These are phyloP conservation scores for Podila clonocystis DNA, from an alignment of 192 early-diverging fungal genomes.

Conservation along the genomic window DNA sequence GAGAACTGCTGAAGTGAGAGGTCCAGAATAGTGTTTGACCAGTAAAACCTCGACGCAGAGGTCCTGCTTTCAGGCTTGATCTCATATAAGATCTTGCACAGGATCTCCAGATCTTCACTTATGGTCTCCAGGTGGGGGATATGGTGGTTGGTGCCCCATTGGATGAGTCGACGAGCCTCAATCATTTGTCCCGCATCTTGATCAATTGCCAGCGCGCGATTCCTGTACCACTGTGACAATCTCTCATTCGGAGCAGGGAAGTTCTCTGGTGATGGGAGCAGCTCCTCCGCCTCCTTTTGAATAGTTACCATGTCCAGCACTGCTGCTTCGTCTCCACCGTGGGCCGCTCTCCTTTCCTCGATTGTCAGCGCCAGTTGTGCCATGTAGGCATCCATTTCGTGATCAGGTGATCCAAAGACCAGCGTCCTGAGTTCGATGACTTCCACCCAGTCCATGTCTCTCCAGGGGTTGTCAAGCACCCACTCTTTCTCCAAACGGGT, in stretches of 20 bases:
- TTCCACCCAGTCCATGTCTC: slow-evolving; percentile 70
- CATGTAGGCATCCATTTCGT: slow-evolving; percentile 35
- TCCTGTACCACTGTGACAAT: slow-evolving; percentile 69
- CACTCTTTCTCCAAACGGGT: slow-evolving; percentile 28
- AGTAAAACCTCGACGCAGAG: slow-evolving; percentile 23
- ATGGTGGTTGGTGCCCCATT: slow-evolving; percentile 57
- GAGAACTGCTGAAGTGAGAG: slow-evolving; percentile 51
- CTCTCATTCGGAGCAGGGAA: slow-evolving; percentile 60
- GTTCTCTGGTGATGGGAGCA: slow-evolving; percentile 40
- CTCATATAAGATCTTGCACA: slow-evolving; percentile 69
- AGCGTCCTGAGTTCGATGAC: slow-evolving; percentile 49
- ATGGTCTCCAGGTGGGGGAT: slow-evolving; percentile 61
- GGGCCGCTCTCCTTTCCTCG: slow-evolving; percentile 40
- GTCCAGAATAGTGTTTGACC: slow-evolving; percentile 26
- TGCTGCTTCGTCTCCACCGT: slow-evolving; percentile 38
- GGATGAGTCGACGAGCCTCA: slow-evolving; percentile 64
- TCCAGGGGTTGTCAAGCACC: slow-evolving; percentile 63
- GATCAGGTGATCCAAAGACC: slow-evolving; percentile 47
- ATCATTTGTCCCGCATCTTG: slow-evolving; percentile 58
- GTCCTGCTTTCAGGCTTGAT: slow-evolving; percentile 51
- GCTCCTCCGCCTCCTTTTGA: slow-evolving; percentile 42
- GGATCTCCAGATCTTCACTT: slow-evolving; percentile 65
- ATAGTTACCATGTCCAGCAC: slow-evolving; percentile 31
- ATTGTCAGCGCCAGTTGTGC: slow-evolving; percentile 22
- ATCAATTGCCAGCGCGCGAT: slow-evolving; percentile 66